Conservation (phyloP, 2,329 filamentous ascomycete species). For the Apiospora sp. region DNA sequence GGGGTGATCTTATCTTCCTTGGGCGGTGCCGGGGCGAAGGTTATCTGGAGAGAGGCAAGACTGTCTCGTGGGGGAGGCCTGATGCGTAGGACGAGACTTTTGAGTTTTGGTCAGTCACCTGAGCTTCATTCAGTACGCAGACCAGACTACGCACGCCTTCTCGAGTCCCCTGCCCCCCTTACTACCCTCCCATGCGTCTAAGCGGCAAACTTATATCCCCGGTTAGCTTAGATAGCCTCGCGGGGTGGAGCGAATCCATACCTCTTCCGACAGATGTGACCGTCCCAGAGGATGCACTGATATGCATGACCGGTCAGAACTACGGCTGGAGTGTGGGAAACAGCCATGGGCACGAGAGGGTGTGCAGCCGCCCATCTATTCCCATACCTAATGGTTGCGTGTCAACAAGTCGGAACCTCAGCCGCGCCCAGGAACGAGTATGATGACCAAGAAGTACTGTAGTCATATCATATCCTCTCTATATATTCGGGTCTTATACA, state of each 20-base stretch:
- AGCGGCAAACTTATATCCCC: background rate
- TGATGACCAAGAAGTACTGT: background rate
- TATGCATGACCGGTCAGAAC: background rate
- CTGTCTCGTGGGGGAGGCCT: background rate
- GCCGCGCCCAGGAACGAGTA: background rate
- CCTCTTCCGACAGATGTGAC: constrained; percentile 8
- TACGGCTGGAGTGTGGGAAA: background rate
- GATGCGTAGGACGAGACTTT: background rate
- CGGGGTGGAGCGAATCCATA: background rate
- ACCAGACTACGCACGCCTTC: background rate
- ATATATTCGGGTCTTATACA: background rate
- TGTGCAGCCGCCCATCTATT: background rate
- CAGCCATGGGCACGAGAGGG: constrained; percentile 6
- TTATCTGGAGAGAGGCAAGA: background rate
- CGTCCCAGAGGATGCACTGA: background rate
- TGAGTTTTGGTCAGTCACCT: constrained; percentile 5
- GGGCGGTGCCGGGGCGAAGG: background rate
- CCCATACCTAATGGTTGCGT: background rate
- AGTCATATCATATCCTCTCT: background rate
- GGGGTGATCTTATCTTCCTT: constrained; percentile 1
- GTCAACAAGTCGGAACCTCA: background rate
- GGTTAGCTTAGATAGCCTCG: background rate
- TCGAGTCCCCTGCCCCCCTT: background rate
- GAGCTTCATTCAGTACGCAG: background rate
- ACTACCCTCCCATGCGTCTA: background rate